These are phyloP conservation scores for Myxozyma mucilagina DNA, from an alignment of 805 yeast species.

Conservation along the genomic window DNA sequence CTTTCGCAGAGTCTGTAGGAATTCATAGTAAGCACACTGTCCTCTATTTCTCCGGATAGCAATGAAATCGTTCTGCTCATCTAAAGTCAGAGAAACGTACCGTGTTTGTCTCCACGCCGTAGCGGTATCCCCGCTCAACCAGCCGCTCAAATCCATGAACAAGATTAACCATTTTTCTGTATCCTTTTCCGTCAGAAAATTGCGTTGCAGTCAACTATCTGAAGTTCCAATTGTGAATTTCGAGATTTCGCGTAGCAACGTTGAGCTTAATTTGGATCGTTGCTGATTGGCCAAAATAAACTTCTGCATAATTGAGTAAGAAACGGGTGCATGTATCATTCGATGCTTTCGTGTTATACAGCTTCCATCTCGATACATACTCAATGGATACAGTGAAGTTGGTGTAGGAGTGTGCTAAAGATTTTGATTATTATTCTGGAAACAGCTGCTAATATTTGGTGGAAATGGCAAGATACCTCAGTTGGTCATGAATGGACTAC, in stretches of 20 bases:
- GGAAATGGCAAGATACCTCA: background rate
- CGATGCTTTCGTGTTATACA: too few relatives aligned
- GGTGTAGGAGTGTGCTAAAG: too few relatives aligned
- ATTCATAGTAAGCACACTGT: background rate
- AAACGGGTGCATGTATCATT: background rate
- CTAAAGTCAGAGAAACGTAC: too few relatives aligned
- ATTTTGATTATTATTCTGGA: background rate
- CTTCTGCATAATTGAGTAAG: background rate
- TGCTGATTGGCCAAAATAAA: conserved; percentile 2
- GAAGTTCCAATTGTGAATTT: background rate
- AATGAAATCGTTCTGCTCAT: too few relatives aligned
- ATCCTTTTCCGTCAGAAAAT: too few relatives aligned
- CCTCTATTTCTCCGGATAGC: background rate
- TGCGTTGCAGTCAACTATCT: background rate
- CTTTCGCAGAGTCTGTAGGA: conserved; percentile 53
- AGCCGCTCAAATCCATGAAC: too few relatives aligned
- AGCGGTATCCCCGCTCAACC: too few relatives aligned
- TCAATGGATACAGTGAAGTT: too few relatives aligned
- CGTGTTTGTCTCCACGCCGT: too few relatives aligned
- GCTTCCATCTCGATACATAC: too few relatives aligned
- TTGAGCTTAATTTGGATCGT: background rate
- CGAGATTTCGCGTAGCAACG: background rate
- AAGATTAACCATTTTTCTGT: too few relatives aligned
- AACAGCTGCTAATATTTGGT: background rate
- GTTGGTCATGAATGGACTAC: background rate